Evolutionary conservation across 352 stramenopile species (phyloP).

Genomic region (Phytopythium sindhum): DNA sequence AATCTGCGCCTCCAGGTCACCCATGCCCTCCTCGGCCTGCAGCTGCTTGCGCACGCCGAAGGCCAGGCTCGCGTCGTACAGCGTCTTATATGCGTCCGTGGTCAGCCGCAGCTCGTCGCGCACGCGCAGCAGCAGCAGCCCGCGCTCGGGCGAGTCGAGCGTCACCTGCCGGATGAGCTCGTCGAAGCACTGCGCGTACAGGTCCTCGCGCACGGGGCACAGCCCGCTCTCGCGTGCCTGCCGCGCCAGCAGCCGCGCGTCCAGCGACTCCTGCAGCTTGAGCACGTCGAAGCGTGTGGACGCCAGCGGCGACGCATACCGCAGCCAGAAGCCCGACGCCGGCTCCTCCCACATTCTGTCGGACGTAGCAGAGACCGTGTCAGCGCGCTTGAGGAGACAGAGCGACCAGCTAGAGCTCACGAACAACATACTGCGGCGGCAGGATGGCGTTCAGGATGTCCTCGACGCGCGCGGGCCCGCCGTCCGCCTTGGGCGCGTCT

Average conservation of each 20-base stretch:
- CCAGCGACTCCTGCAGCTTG: conserved; percentile 88
- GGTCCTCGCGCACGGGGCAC: conserved; percentile 91
- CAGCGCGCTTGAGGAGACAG: not conserved
- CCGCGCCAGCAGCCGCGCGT: conserved; percentile 84
- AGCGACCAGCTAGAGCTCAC: too few species aligned
- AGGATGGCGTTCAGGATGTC: conserved; percentile 77
- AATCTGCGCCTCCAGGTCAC: conserved; percentile 71
- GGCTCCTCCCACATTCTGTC: conserved; percentile 78
- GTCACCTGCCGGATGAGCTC: conserved; percentile 93
- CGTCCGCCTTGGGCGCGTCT: conserved; percentile 23
- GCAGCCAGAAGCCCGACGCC: conserved; percentile 86
- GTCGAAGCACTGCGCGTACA: conserved; percentile 92
- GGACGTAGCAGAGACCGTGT: conserved; percentile 5
- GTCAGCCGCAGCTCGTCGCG: conserved; percentile 93
- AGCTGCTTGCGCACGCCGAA: conserved; percentile 94
- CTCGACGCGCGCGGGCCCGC: conserved; percentile 64
- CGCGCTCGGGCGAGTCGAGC: conserved; percentile 90
- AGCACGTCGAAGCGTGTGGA: conserved; percentile 93
- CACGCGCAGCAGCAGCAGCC: conserved; percentile 89
- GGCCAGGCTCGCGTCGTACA: conserved; percentile 92
- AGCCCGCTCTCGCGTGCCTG: conserved; percentile 92
- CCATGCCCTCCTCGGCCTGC: conserved; percentile 91
- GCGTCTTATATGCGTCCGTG: conserved; percentile 94
- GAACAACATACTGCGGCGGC: conserved; percentile 66
- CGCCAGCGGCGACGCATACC: conserved; percentile 86